Conservation (phyloP, 345 rosid genomes). For the Aegle marmelos region DNA sequence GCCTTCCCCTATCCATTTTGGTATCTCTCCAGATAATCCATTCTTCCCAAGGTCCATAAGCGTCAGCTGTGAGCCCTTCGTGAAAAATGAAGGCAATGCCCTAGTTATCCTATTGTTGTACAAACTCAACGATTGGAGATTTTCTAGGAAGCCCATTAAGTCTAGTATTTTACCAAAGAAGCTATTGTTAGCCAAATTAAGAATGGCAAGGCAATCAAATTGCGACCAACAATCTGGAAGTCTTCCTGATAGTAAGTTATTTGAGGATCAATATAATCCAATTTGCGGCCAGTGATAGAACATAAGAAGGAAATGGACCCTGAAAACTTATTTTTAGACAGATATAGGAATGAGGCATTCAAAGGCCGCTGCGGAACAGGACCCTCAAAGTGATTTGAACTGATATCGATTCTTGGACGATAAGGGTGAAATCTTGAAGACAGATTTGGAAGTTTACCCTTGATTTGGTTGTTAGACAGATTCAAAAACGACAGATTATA, state of each 20-base stretch:
- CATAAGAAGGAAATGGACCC: not conserved
- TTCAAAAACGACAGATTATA: not conserved
- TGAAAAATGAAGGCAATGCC: not conserved
- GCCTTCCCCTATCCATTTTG: slow-evolving; percentile 6
- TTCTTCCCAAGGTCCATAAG: not conserved
- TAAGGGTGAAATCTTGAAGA: not conserved
- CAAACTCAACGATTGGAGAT: not conserved
- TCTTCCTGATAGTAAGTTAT: not conserved
- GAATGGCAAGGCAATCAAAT: not conserved
- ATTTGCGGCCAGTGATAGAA: not conserved
- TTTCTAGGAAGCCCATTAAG: not conserved
- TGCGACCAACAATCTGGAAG: not conserved
- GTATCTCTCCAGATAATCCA: not conserved
- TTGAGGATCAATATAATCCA: not conserved
- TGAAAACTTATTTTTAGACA: not conserved
- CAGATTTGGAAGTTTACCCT: not conserved
- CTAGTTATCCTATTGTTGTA: not conserved
- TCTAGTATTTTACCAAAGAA: not conserved
- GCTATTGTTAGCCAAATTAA: not conserved
- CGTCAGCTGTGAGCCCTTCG: not conserved
- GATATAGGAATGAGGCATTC: not conserved
- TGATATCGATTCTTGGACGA: not conserved
- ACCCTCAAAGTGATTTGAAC: not conserved
- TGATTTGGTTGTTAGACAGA: not conserved
- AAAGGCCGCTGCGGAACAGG: not conserved